Percentiles rank a stretch among this genome's conserved stretches.
phyloP scores from a whole-genome alignment of 805 yeast species.

The Clavispora carvajalis region DNA sequence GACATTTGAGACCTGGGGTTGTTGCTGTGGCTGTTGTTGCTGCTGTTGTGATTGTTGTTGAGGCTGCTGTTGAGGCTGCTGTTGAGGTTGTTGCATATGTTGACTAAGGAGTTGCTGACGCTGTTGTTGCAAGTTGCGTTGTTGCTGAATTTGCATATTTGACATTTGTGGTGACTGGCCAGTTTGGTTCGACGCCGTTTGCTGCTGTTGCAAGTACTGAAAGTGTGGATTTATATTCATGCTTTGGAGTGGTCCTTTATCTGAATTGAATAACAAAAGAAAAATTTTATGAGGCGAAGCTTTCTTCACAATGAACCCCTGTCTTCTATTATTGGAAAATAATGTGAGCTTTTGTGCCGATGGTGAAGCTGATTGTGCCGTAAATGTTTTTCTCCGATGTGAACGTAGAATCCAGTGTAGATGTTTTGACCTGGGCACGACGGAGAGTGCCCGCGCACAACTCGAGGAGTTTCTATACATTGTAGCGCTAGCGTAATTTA shows the following conservation, averaged over 20 bases:
- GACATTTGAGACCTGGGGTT: slow-evolving; percentile 4
- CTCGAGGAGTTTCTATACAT: neutral
- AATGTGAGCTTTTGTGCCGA: neutral
- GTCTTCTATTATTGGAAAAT: neutral
- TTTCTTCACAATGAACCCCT: no score
- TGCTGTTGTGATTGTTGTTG: slow-evolving; percentile 8
- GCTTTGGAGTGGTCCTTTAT: no score
- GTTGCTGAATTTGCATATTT: slow-evolving; percentile 28
- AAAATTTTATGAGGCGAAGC: no score
- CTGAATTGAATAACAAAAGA: no score
- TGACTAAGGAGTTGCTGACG: slow-evolving; percentile 30
- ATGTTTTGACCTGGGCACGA: neutral
- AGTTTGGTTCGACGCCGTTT: slow-evolving; percentile 16
- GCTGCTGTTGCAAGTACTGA: slow-evolving; percentile 37
- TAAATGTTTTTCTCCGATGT: neutral
- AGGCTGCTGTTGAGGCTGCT: slow-evolving; percentile 9
- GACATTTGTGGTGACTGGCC: slow-evolving; percentile 33
- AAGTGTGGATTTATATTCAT: slow-evolving; percentile 42
- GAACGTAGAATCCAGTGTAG: neutral
- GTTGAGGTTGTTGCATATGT: slow-evolving; percentile 27
- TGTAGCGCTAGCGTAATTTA: neutral
- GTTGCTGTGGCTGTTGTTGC: slow-evolving; percentile 7
- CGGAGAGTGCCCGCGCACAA: neutral
- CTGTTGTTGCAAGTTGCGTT: slow-evolving; percentile 23
- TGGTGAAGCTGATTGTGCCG: neutral